These are phyloP conservation scores for Apiospora phragmitis DNA, from an alignment of 2,329 filamentous ascomycete genomes.

Conservation along the genomic window DNA sequence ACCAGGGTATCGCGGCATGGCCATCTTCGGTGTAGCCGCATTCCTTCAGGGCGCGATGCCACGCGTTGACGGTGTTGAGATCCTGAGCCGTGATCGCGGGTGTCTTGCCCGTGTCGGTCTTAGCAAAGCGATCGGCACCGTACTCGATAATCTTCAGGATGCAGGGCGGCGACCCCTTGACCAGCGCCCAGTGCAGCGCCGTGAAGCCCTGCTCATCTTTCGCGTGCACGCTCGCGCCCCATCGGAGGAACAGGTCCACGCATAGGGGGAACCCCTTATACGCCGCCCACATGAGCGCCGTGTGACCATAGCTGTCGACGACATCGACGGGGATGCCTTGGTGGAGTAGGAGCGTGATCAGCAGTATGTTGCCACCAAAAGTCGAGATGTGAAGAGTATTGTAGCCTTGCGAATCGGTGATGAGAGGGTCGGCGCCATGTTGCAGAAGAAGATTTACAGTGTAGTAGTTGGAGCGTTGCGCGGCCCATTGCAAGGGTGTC, in stretches of 20 bases:
- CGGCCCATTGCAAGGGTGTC: conserved; percentile 94
- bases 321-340: conserved; percentile 95
- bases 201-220: conserved; percentile 92
- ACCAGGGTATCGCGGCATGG: conserved; percentile 66
- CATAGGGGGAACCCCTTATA: conserved; percentile 95
- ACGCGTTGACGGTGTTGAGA: conserved; percentile 81
- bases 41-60: conserved; percentile 80
- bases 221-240: conserved; percentile 92
- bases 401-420: conserved; percentile 94
- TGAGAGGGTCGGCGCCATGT: conserved; percentile 86
- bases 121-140: conserved; percentile 88
- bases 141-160: conserved; percentile 95
- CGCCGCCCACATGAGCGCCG: conserved; percentile 96
- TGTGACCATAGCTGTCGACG: conserved; percentile 86
- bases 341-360: conserved; percentile 86
- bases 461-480: conserved; percentile 95
- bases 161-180: conserved; percentile 86
- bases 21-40: conserved; percentile 82
- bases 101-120: conserved; percentile 88
- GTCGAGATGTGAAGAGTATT: conserved; percentile 97
- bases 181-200: conserved; percentile 92
- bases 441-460: conserved; percentile 90
- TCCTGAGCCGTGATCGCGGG: conserved; percentile 83
- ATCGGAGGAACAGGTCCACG: conserved; percentile 88
- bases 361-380: conserved; percentile 92